A percentile compares a stretch with the other conserved stretches of the same genome.
These are phyloP conservation scores for Saccharomycopsis amapae DNA, from an alignment of 805 yeast species.

Conservation along the genomic window DNA sequence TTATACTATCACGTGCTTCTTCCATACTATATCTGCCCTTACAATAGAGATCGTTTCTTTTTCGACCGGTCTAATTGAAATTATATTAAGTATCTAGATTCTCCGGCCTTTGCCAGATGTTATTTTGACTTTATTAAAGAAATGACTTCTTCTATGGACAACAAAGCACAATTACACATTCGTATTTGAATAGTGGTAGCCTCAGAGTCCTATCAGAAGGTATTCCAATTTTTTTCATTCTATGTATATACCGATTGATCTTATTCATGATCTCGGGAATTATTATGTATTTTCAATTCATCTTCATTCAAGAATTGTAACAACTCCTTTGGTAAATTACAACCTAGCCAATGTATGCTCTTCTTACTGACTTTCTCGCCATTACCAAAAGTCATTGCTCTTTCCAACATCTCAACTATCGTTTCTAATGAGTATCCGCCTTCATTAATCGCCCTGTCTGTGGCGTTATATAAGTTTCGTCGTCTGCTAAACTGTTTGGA, in stretches of 20 bases:
- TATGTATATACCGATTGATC: no score
- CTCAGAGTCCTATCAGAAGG: no score
- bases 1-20: no score
- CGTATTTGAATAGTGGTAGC: no score
- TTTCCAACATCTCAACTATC: slow-evolving; percentile 9
- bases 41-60: no score
- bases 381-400: slow-evolving; percentile 1
- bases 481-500: slow-evolving; percentile 29
- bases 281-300: slow-evolving; percentile 1
- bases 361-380: slow-evolving; percentile 1
- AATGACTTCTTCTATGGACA: background rate
- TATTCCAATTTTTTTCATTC: no score
- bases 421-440: background rate
- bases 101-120: no score
- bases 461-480: slow-evolving; percentile 22
- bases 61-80: no score
- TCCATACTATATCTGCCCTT: no score
- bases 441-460: slow-evolving; percentile 7
- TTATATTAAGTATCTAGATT: no score
- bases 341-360: slow-evolving; percentile 13
- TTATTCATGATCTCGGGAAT: slow-evolving; percentile 1
- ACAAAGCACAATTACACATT: no score
- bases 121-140: no score
- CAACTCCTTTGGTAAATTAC: slow-evolving; percentile 13
- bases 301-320: background rate